phyloP scores from a whole-genome alignment of 192 early-diverging fungal species.

The Rhizophagus prolifer region DNA sequence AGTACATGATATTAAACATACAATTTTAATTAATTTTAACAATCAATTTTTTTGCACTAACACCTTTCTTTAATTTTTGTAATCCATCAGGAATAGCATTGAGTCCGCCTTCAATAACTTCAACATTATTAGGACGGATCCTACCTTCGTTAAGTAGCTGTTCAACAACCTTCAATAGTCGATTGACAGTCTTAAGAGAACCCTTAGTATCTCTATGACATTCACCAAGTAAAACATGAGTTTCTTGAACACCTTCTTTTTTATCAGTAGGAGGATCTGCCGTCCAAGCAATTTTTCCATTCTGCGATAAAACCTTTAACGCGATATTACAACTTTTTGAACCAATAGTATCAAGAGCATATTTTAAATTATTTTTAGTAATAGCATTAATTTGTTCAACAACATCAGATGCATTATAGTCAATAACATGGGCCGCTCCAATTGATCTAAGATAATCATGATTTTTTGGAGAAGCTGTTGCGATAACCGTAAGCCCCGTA shows the following conservation, averaged over 20 bases:
- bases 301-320: background rate
- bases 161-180: conserved; percentile 1
- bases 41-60: conserved; percentile 20
- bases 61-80: background rate
- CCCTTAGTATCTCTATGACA: background rate
- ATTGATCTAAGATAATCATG: conserved; percentile 38
- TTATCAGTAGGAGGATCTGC: background rate
- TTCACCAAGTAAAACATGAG: background rate
- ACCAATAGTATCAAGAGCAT: conserved; percentile 11
- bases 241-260: background rate
- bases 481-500: conserved; percentile 40
- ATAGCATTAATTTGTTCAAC: conserved; percentile 15
- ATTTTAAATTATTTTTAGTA: conserved; percentile 6
- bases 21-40: background rate
- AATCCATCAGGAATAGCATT: background rate
- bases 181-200: background rate
- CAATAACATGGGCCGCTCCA: conserved; percentile 52
- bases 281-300: background rate
- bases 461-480: conserved; percentile 53
- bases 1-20: background rate
- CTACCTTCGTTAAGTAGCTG: background rate
- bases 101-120: background rate
- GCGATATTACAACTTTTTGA: background rate
- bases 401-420: conserved; percentile 41
- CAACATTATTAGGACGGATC: background rate